Base-by-base conservation (phyloP, 352 stramenopile genomes). In the Aphanomyces euteiches region DNA sequence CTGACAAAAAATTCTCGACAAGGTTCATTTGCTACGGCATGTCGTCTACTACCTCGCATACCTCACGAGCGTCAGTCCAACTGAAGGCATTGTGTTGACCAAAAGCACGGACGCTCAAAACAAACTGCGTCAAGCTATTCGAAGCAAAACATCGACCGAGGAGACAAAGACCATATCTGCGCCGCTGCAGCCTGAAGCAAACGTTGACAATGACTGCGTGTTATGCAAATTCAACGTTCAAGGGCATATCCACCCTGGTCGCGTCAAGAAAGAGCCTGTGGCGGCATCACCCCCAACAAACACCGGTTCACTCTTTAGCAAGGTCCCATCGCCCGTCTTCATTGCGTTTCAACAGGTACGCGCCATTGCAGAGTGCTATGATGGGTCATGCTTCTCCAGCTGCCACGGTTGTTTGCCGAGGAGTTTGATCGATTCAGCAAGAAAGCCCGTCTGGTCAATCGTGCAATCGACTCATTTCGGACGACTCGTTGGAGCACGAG, bases 161-260 rank as follows among this genome's bases (percentile, higher is more conserved):
- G 17, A 19, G 72, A 39, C 28, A 60, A 10, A 50, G 37, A 75
- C n/a, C 71, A 50, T 58, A 81, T 40, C 72, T 75, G 28, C 28
- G 8, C 45, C 15, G 7, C 41, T 2, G 4, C 45, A 50, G 21
- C 38, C 56, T 64, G 67, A 72, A n/a, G 13, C 69, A 37, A 7
- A 1, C 1, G 41, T 47, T 50, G 43, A 50, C 17, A n/a, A n/a
- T 50, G 43, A 50, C 28, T 93, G 86, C 56, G 79, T 93, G 4
- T 50, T 93, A 47, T 93, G 86, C 77, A 90, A 92, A 66, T 93
- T 80, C 75, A 89, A 90, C 34, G 86, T 93, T 7, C 68, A n/a
- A 67, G 60, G 60, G 12, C 60, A 67, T 41, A 67, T 67, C 37
- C 60, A 67, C 28, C 60, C 28, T 15, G 60, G 28, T 28, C 28